Evolutionary conservation across 2,329 filamentous ascomycete genomes (phyloP), one percentile per base, ranked within the genome.

Genomic region (Ophidiomyces ophidiicola): DNA sequence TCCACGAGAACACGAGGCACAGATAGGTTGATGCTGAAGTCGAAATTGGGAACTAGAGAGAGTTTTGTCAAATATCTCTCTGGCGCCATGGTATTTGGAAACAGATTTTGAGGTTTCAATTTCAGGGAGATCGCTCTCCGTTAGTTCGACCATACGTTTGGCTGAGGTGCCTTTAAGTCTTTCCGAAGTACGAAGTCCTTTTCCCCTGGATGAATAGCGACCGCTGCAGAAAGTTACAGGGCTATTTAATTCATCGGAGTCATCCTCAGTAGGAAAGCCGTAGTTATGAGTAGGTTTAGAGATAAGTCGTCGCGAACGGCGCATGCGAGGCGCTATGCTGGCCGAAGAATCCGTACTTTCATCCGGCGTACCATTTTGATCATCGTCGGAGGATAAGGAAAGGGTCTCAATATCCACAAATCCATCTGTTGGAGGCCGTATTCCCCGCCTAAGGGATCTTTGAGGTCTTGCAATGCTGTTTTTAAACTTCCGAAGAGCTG

Each of bases 11-110:
- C 90, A 98, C 2, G 76, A 71, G 48, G 83, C 78, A 57, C 90
- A 98, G 5, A 64, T 66, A 28, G 72, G 66, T 32, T 71, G 74
- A 58, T 98, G 90, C 7, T 74, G 71, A 15, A 68, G 63, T 39
- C 71, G 70, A 57, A 98, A 98, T 2, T 70, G 62, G 26, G 80
- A 73, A 10, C 67, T 60, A 1, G 76, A 61, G 1, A 84, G 53
- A 1, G 68, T 67, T 41, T 76, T 68, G n/a, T 39, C 29, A 54
- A 93, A 96, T 4, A 73, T 58, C 55, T 96, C 90, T 47, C 76
- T 79, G 17, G 86, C 72, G 10, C 77, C 76, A 20, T 31, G 32
- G 32, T 48, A 48, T 32, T 47, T 47, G 11, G 36, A 33, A 12
- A 20, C 41, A 26, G 44, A n/a, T 4, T 30, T n/a, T 5, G 15